These are phyloP conservation scores for Crepidotus sp. DNA, from an alignment of 1,284 basidiomycete genomes.

Conservation along the genomic window DNA sequence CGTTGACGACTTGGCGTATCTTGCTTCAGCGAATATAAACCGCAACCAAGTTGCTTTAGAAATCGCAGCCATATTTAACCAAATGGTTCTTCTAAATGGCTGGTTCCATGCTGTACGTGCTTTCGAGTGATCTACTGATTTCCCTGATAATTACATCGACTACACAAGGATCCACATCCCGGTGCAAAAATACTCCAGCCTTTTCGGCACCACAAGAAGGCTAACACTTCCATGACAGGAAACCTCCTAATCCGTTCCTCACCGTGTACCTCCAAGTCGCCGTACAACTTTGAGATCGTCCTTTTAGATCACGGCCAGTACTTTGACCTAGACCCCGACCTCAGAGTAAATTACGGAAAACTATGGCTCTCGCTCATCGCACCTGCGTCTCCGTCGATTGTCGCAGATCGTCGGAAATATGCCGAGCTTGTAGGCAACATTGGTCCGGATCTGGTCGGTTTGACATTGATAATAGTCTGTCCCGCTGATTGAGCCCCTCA, in stretches of 20 bases:
- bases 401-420: constrained; percentile 69
- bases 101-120: constrained; percentile 73
- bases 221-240: constrained; percentile 36
- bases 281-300: constrained; percentile 92
- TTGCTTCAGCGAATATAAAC: constrained; percentile 71
- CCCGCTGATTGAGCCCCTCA: constrained; percentile 24
- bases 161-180: constrained; percentile 62
- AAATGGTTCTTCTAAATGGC: constrained; percentile 96
- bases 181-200: constrained; percentile 29
- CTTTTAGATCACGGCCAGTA: constrained; percentile 89
- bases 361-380: constrained; percentile 85
- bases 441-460: constrained; percentile 68
- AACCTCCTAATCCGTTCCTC: constrained; percentile 87
- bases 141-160: background rate
- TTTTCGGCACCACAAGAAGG: constrained; percentile 12
- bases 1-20: constrained; percentile 83
- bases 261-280: constrained; percentile 54
- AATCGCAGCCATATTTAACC: constrained; percentile 82
- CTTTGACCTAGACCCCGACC: constrained; percentile 75
- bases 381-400: constrained; percentile 54
- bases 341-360: constrained; percentile 73
- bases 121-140: constrained; percentile 5
- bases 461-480: background rate
- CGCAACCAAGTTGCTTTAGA: constrained; percentile 90
- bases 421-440: constrained; percentile 88